Conservation (phyloP, 2,329 filamentous ascomycete genomes). For the Gliomastix tumulicola region DNA sequence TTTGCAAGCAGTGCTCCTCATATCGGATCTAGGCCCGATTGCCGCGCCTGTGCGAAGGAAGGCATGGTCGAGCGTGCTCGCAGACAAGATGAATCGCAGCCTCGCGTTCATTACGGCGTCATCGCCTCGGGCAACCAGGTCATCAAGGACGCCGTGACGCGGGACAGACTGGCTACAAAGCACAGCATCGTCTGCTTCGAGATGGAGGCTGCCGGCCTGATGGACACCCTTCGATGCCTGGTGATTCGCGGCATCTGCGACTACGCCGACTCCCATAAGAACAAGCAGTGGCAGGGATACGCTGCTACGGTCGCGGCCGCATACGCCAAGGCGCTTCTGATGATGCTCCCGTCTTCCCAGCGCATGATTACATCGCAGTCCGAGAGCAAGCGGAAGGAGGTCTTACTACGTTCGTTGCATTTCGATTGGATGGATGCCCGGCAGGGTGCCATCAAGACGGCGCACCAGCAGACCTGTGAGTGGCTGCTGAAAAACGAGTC, state of each 20-base stretch:
- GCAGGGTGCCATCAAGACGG: constrained; percentile 4
- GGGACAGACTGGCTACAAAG: neutral
- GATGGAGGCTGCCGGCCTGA: constrained; percentile 4
- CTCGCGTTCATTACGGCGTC: constrained; percentile 6
- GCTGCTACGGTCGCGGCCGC: constrained; percentile 15
- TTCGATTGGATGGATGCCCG: constrained; percentile 1
- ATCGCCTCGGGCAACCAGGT: constrained; percentile 8
- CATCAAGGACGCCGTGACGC: neutral
- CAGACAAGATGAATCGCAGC: no score
- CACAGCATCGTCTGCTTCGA: constrained; percentile 3
- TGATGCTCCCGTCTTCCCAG: neutral
- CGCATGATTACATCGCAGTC: no score
- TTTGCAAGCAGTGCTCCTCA: neutral
- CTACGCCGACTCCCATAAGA: constrained; percentile 22
- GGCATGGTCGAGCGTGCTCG: constrained; percentile 1
- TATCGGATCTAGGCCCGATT: neutral
- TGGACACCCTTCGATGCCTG: constrained; percentile 15
- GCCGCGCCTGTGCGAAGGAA: constrained; percentile 4
- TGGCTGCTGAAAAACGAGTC: constrained; percentile 8
- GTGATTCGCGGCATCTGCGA: constrained; percentile 23
- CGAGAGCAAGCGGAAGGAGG: constrained; percentile 1
- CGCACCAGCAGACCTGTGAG: constrained; percentile 9
- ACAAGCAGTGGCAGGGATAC: constrained; percentile 16
- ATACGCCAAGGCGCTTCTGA: constrained; percentile 12
- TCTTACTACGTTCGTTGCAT: neutral